Base-by-base conservation (phyloP, 2,329 filamentous ascomycete genomes). In the Pestalotiopsis sp. region DNA sequence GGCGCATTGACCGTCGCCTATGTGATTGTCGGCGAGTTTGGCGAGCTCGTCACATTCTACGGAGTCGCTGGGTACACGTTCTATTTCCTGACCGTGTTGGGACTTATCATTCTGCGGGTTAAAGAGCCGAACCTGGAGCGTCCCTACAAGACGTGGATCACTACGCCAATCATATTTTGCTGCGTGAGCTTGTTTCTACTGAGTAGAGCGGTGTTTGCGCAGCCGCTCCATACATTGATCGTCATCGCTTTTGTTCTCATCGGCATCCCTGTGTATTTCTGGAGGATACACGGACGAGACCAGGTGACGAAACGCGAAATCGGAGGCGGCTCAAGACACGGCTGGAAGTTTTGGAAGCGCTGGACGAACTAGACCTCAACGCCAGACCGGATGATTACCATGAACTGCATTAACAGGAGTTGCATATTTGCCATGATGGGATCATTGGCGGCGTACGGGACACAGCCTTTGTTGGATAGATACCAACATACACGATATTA, bases 41-140 rank as follows among this genome's bases (percentile, higher is more conserved):
- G 89, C 65, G 97, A 95, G 0, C 87, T 99, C 2, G 87, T 98
- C 67, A 98, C 96, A 0, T 99, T 99, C 78, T 98, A 98, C 81
- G 96, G 96, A 67, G 96, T 99, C 13, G 96, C 96, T 0, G 94
- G 94, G 14, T 99, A 99, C 78, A 93, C 93, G 0, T 99, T 99
- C 78, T 99, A 99, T 82, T 99, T 99, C 79, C 83, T 97, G 67
- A 97, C 95, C 0, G 96, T 99, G 0, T 87, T 99, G 0, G 96
- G 96, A 0, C 85, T 99, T 62, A 98, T 99, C 70, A 88, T 99
- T 65, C 84, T 99, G 70, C 87, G 96, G 38, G 93, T 98, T 38
- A 88, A 88, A 70, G 96, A 99, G 79, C 96, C 96, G 3, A 85
- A 91, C 70, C 86, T 99, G 59, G 94, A 98, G 78, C 84, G 96